These are phyloP conservation scores for Lachnellula occidentalis DNA, from an alignment of 2,329 filamentous ascomycete genomes.

Conservation along the genomic window DNA sequence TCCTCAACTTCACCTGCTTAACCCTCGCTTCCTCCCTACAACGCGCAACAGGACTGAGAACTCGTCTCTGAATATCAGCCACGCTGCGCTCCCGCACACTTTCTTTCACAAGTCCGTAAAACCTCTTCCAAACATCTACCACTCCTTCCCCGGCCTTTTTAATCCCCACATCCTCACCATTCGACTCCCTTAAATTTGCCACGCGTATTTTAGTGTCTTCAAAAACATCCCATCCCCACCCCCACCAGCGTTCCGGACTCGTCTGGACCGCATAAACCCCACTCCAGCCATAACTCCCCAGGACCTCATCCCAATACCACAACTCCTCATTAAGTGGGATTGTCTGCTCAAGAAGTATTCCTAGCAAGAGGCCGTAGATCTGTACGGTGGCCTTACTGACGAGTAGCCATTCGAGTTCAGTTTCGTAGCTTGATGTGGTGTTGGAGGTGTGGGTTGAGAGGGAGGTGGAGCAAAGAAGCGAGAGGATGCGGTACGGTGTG, in stretches of 20 bases:
- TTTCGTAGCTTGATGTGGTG: slow-evolving; percentile 46
- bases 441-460: no score
- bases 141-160: slow-evolving; percentile 32
- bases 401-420: slow-evolving; percentile 84
- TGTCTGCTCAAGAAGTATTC: slow-evolving; percentile 74
- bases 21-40: slow-evolving; percentile 67
- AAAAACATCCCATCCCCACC: slow-evolving; percentile 66
- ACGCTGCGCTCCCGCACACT: slow-evolving; percentile 70
- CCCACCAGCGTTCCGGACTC: slow-evolving; percentile 69
- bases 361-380: slow-evolving; percentile 75
- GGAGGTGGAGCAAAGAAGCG: slow-evolving; percentile 42
- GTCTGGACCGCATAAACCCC: slow-evolving; percentile 83
- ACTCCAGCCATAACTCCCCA: slow-evolving; percentile 72
- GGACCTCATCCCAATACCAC: slow-evolving; percentile 91
- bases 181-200: slow-evolving; percentile 23
- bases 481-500: slow-evolving; percentile 52
- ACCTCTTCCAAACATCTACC: slow-evolving; percentile 55
- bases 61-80: slow-evolving; percentile 61
- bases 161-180: slow-evolving; percentile 21
- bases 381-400: slow-evolving; percentile 91
- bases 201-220: slow-evolving; percentile 38
- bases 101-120: slow-evolving; percentile 75
- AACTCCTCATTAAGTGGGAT: slow-evolving; percentile 80
- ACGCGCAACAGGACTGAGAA: slow-evolving; percentile 73
- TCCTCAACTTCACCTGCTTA: slow-evolving; percentile 67